A percentile compares a stretch with the other conserved stretches of the same genome.
Conservation (phyloP, 805 yeast genomes). For the Maudiozyma bulderi region DNA sequence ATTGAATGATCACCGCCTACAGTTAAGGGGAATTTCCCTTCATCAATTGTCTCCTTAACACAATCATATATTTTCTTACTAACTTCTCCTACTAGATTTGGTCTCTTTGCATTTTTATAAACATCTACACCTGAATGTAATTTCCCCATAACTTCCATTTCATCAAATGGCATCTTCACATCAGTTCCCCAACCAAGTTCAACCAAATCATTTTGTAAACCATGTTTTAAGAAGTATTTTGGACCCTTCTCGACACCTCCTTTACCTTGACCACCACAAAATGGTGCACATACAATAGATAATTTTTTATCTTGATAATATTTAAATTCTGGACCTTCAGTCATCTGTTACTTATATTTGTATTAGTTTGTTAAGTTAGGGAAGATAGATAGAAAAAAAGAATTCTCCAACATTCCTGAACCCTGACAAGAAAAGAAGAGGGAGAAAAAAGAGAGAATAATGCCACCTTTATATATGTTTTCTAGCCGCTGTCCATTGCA, state of each 20-base stretch:
- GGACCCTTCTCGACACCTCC: conserved; percentile 94
- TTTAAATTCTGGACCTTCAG: conserved; percentile 34
- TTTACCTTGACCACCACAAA: conserved; percentile 92
- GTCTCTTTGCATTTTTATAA: conserved; percentile 52
- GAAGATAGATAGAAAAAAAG: background rate
- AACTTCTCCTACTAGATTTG: conserved; percentile 68
- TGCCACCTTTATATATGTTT: conserved; percentile 2
- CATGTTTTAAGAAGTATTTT: conserved; percentile 61
- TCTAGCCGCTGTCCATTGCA: conserved; percentile 3
- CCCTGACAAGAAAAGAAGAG: background rate
- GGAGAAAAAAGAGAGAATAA: no score
- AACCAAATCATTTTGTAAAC: conserved; percentile 53
- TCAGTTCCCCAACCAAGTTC: conserved; percentile 63
- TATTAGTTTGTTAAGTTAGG: background rate
- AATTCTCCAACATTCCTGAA: background rate
- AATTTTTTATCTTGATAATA: conserved; percentile 38
- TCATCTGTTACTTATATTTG: background rate
- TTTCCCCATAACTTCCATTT: conserved; percentile 33
- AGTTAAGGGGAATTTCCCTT: conserved; percentile 60
- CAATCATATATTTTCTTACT: conserved; percentile 53
- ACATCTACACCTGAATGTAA: conserved; percentile 41
- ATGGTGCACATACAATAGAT: conserved; percentile 81
- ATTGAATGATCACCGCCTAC: conserved; percentile 96
- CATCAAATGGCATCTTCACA: conserved; percentile 45
- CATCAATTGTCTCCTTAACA: conserved; percentile 41